Percentiles rank a stretch among this genome's conserved stretches.
These are phyloP conservation scores for Massariosphaeria phaeospora DNA, from an alignment of 495 filamentous ascomycete species.

Conservation along the genomic window DNA sequence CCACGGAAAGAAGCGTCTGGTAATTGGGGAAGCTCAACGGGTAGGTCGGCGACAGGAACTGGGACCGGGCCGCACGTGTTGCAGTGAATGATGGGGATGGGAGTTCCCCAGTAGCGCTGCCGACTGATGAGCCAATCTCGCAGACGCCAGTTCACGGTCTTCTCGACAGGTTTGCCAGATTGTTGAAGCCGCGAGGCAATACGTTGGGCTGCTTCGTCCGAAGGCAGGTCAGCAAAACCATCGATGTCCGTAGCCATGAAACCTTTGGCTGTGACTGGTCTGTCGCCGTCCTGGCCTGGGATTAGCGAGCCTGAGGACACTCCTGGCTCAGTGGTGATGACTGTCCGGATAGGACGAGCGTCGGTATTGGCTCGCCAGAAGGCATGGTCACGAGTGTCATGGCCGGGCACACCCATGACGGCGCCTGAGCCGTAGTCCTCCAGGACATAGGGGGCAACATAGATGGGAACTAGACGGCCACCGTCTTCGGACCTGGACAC, in stretches of 20 bases:
- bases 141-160: conserved; percentile 66
- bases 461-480: conserved; percentile 61
- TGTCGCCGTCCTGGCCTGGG: conserved; percentile 33
- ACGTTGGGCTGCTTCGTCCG: conserved; percentile 56
- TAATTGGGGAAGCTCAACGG: conserved; percentile 69
- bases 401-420: conserved; percentile 87
- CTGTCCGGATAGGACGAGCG: conserved; percentile 14
- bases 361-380: conserved; percentile 71
- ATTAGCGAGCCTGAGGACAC: not conserved
- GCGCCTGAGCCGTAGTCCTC: conserved; percentile 83
- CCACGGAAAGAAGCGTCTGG: conserved; percentile 61
- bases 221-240: conserved; percentile 51
- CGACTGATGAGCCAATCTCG: conserved; percentile 85
- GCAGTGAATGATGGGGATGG: conserved; percentile 87
- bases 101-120: conserved; percentile 86
- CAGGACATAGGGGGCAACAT: conserved; percentile 79
- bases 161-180: conserved; percentile 51
- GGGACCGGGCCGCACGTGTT: conserved; percentile 69
- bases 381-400: conserved; percentile 68
- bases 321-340: not conserved
- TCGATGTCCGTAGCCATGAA: conserved; percentile 45
- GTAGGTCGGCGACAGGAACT: conserved; percentile 69
- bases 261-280: conserved; percentile 48
- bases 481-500: conserved; percentile 50
- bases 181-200: conserved; percentile 55